Conservation (phyloP, 2,329 filamentous ascomycete genomes). For the Epichloe elymi region DNA sequence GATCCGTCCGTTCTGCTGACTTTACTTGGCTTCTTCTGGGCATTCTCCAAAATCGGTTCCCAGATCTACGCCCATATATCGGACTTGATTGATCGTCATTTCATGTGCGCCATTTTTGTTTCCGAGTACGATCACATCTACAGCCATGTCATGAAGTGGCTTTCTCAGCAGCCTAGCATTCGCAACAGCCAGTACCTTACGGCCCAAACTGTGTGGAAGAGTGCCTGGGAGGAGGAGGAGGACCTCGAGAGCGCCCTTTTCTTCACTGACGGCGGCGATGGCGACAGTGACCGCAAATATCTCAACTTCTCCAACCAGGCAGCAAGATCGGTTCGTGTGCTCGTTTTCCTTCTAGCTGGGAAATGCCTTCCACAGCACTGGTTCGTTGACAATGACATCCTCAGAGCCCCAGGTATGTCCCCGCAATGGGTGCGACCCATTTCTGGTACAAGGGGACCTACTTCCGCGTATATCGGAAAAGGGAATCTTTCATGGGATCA, state of each 20-base stretch:
- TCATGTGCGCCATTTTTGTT: conserved; percentile 40
- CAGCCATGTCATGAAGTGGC: conserved; percentile 43
- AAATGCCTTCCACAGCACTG: too few relatives aligned
- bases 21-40: conserved; percentile 34
- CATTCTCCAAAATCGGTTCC: conserved; percentile 22
- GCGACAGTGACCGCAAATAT: conserved; percentile 25
- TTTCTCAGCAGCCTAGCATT: conserved; percentile 38
- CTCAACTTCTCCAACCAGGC: conserved; percentile 49
- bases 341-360: too few relatives aligned
- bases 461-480: conserved; percentile 33
- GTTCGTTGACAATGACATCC: too few relatives aligned
- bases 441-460: conserved; percentile 42
- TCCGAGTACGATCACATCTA: conserved; percentile 45
- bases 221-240: conserved; percentile 43
- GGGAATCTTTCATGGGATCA: conserved; percentile 26
- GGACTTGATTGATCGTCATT: conserved; percentile 27
- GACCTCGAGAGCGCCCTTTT: conserved; percentile 26
- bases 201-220: conserved; percentile 41
- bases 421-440: conserved; percentile 37
- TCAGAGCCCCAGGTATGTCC: conserved; percentile 37
- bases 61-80: conserved; percentile 23
- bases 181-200: conserved; percentile 37
- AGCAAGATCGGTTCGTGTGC: neutral
- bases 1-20: conserved; percentile 36
- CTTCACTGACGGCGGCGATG: conserved; percentile 25